Percentiles rank a stretch among this genome's conserved stretches.
Conservation (phyloP, 2,329 filamentous ascomycete species). For the Ophiostoma angusticollis region DNA sequence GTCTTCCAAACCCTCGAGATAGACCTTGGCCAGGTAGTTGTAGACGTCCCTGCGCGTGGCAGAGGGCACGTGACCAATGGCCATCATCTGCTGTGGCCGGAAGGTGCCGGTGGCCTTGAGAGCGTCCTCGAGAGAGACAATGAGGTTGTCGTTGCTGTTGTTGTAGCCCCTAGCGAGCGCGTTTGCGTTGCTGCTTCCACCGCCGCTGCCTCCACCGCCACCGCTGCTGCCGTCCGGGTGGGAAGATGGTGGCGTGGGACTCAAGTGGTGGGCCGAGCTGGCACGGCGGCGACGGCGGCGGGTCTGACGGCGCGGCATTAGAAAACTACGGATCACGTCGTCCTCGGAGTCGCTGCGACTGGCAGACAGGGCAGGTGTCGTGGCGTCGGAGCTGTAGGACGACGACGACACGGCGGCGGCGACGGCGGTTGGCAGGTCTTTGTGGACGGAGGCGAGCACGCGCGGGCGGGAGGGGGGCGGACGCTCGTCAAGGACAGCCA, state of each 20-base stretch:
- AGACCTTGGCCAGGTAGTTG: constrained; percentile 41
- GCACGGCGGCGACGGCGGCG: constrained; percentile 27
- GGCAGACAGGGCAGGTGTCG: constrained; percentile 37
- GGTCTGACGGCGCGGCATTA: constrained; percentile 31
- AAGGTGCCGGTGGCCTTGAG: constrained; percentile 45
- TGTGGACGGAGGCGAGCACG: constrained; percentile 16
- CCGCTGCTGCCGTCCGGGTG: constrained; percentile 25
- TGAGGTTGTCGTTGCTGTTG: constrained; percentile 6
- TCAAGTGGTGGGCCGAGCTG: constrained; percentile 32
- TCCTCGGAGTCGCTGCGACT: constrained; percentile 54
- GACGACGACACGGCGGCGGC: constrained; percentile 14
- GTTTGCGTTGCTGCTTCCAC: neutral
- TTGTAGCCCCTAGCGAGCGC: constrained; percentile 24
- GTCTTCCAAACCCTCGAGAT: constrained; percentile 39
- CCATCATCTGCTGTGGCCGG: constrained; percentile 49
- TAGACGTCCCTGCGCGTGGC: constrained; percentile 38
- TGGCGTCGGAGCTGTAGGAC: constrained; percentile 36
- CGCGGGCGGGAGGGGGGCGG: constrained; percentile 32
- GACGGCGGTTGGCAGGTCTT: constrained; percentile 12
- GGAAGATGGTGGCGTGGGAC: constrained; percentile 40
- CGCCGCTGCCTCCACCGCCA: constrained; percentile 8
- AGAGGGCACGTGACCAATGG: constrained; percentile 43
- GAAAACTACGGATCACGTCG: constrained; percentile 47
- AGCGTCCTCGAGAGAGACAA: constrained; percentile 41
- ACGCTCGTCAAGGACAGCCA: constrained; percentile 51